phyloP scores from a whole-genome alignment of 805 yeast species.

The Metschnikowia kofuensis region DNA sequence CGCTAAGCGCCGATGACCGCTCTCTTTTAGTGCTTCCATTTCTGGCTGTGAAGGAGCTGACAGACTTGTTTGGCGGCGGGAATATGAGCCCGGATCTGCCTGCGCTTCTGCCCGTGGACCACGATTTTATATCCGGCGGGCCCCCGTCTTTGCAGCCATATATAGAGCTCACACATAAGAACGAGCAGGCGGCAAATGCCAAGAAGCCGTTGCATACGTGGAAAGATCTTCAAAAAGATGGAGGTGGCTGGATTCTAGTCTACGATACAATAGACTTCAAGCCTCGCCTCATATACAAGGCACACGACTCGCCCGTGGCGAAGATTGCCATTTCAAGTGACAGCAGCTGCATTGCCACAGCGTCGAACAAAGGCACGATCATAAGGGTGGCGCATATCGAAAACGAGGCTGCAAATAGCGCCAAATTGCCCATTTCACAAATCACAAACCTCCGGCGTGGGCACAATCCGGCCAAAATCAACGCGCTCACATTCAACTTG shows the following conservation, averaged over 20 bases:
- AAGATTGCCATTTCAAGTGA: constrained; percentile 29
- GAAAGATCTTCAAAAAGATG: constrained; percentile 27
- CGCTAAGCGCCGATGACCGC: constrained; percentile 33
- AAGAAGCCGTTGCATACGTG: constrained; percentile 20
- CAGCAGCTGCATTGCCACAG: constrained; percentile 34
- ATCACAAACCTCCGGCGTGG: constrained; percentile 40
- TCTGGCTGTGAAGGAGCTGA: constrained; percentile 25
- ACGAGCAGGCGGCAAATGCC: constrained; percentile 12
- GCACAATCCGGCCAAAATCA: constrained; percentile 34
- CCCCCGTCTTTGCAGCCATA: constrained; percentile 7
- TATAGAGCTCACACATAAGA: constrained; percentile 28
- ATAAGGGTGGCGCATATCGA: constrained; percentile 31
- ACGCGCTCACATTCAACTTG: constrained; percentile 32
- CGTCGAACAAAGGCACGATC: constrained; percentile 43
- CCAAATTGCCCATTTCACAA: constrained; percentile 22
- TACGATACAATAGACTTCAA: constrained; percentile 36
- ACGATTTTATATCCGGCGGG: constrained; percentile 6
- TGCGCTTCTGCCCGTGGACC: constrained; percentile 9
- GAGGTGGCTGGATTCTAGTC: constrained; percentile 38
- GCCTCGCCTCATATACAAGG: constrained; percentile 35
- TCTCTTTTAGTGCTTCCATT: constrained; percentile 37
- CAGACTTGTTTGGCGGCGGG: constrained; percentile 27
- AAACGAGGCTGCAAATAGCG: constrained; percentile 2
- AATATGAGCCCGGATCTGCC: not conserved
- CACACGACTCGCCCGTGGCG: constrained; percentile 37